phyloP scores from a whole-genome alignment of 306 rosid genomes.

The Myrica gale region DNA sequence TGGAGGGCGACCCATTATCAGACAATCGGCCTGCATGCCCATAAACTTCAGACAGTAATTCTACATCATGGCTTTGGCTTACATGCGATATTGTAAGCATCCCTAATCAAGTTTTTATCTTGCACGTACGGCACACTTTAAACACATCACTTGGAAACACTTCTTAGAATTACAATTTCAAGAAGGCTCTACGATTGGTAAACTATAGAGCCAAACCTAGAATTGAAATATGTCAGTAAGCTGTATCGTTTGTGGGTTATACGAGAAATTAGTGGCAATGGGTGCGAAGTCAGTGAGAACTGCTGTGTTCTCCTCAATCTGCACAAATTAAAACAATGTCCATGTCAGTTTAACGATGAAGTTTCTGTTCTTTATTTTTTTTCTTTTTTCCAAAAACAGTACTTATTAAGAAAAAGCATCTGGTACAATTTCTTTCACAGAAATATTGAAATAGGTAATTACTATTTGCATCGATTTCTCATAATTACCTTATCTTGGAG shows the following conservation, averaged over 20 bases:
- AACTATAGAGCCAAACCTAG: constrained; percentile 26
- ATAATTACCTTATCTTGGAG: constrained; percentile 56
- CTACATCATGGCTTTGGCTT: background rate
- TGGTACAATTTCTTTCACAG: background rate
- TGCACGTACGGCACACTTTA: constrained; percentile 5
- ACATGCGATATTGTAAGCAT: background rate
- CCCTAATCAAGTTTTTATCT: constrained; percentile 8
- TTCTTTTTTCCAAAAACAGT: too few relatives aligned
- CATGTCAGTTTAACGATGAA: background rate
- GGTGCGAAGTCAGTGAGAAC: constrained; percentile 33
- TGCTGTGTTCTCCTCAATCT: constrained; percentile 52
- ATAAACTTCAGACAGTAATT: background rate
- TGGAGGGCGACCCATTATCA: background rate
- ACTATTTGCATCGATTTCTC: background rate
- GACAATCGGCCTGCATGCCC: background rate
- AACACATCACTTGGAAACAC: background rate
- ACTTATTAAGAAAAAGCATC: background rate
- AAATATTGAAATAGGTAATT: background rate
- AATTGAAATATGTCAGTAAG: constrained; percentile 57
- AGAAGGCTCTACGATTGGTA: background rate
- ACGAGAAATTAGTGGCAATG: constrained; percentile 37
- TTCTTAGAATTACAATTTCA: background rate
- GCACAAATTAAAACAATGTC: constrained; percentile 23
- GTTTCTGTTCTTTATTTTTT: too few relatives aligned
- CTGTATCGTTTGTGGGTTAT: constrained; percentile 48